Base-by-base conservation (phyloP, 306 rosid species). In the Acacia acuminata region DNA sequence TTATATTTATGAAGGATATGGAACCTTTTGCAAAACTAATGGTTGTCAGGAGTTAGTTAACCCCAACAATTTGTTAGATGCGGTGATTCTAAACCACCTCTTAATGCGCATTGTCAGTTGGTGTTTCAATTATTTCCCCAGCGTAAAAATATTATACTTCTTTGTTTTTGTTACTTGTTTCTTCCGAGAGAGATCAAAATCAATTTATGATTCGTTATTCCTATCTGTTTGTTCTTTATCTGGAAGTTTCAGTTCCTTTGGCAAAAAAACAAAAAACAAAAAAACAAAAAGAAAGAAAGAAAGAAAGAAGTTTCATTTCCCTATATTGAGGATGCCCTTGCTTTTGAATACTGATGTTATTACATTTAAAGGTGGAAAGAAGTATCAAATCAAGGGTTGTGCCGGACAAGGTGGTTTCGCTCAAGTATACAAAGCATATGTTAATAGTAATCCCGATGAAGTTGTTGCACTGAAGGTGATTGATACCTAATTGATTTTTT, bases 391-490 rank as follows among this genome's bases (percentile, higher is more conserved):
- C 83, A 96, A 84, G 86, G 98, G 98, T 38, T 92, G 94, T 79
- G 97, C 99, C 20, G 99, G 98, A 71, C 92, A 86, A 73, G 99
- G 98, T 22, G 97, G 96, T 78, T 96, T 96, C 87, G 98, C 98
- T 74, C 93, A 91, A 88, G 98, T 96, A 34, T 93, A 90, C 75
- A 96, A 88, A 89, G 98, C 97, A 82, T 84, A 82, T 78, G 88
- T 82, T 77, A 70, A 89, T 85, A 75, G 91, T 80, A 92, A 91
- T 82, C 91, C 98, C 22, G 91, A 96, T 64, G 90, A 90, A 51
- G 89, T 93, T 38, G 94, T 96, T 81, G 99, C 94, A 44, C 86
- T 96, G 51, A 96, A 93, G 97, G 99, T 93, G 83, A 69, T 38
- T 45, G 48, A 61, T 15, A 40, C 64, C 75, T 45, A 47, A 45